Base-by-base conservation (phyloP, 768 basidiomycete species). In the Leccinum imitatum region DNA sequence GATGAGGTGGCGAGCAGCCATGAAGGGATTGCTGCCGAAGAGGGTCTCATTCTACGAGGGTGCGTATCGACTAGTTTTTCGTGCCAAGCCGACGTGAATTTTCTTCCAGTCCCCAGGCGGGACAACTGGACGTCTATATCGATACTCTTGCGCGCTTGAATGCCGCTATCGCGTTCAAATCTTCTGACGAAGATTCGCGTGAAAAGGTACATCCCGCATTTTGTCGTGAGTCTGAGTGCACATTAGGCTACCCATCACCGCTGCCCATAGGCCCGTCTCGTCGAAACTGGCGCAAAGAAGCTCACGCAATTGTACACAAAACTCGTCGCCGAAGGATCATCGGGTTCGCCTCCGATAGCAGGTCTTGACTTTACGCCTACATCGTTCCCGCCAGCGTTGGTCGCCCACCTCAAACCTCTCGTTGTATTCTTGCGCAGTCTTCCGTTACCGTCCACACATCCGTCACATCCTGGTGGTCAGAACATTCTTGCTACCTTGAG, bases 251-350 rank as follows among this genome's bases (percentile, higher is more conserved):
- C 19, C 44, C 19, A 46, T 19, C 11, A 11, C n/a, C 11, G n/a
- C 19, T 46, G 19, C 31, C 11, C 13, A 5, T 63, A 79, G 87
- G 80, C 89, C n/a, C 84, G 87, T 46, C 81, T 93, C 5, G 78
- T 93, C 9, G 91, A 93, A 75, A 90, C 90, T 1, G 91, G 92
- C 8, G 85, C 86, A 6, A 92, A 92, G 77, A 92, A 91, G 68
- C 78, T 93, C 10, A 81, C 86, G 0, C 90, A 91, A 65, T 74
- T 92, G 13, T 93, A 89, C 69, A 94, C 90, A n/a, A 91, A 90
- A 66, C 79, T 90, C 33, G 89, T 92, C n/a, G 91, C 92, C 3
- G 90, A 92, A 74, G 89, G 85, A 25, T 93, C 90, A 1, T 88
- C 90, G 3, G 90, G 90, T 30, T 78, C 81, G n/a, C 85, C 87